These are phyloP conservation scores for Phytopythium montanum DNA, from an alignment of 352 stramenopile species.

Conservation along the genomic window DNA sequence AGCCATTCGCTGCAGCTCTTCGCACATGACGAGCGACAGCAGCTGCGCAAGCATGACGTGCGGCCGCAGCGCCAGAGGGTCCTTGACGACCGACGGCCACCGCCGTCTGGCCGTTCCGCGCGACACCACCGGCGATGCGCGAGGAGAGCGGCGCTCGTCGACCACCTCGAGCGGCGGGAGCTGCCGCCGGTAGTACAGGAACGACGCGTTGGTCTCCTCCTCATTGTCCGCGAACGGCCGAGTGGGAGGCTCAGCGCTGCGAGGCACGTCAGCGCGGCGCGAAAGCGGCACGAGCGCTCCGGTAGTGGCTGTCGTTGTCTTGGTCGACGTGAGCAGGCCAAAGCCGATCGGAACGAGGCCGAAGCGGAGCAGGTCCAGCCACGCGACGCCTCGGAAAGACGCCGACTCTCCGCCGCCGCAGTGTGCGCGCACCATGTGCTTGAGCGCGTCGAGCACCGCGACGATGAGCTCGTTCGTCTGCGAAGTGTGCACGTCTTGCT, in stretches of 20 bases:
- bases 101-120: slow-evolving; percentile 23
- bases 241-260: not conserved
- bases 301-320: not conserved
- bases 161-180: slow-evolving; percentile 15
- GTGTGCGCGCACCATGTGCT: slow-evolving; percentile 45
- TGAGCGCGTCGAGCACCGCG: slow-evolving; percentile 38
- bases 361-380: slow-evolving; percentile 56
- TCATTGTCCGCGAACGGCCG: slow-evolving; percentile 29
- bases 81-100: slow-evolving; percentile 52
- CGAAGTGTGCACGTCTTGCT: slow-evolving; percentile 14
- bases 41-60: slow-evolving; percentile 61
- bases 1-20: slow-evolving; percentile 49
- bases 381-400: slow-evolving; percentile 37
- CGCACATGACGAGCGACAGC: slow-evolving; percentile 56
- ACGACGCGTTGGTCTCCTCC: slow-evolving; percentile 31
- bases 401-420: slow-evolving; percentile 19
- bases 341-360: slow-evolving; percentile 55
- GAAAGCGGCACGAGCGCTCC: not conserved
- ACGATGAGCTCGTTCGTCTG: slow-evolving; percentile 39
- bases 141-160: slow-evolving; percentile 5
- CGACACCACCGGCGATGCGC: not conserved
- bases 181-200: slow-evolving; percentile 58
- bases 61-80: slow-evolving; percentile 48
- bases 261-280: not conserved
- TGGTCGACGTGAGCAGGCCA: slow-evolving; percentile 30